phyloP scores from a whole-genome alignment of 805 yeast genomes.

The Candida gorgasii region DNA sequence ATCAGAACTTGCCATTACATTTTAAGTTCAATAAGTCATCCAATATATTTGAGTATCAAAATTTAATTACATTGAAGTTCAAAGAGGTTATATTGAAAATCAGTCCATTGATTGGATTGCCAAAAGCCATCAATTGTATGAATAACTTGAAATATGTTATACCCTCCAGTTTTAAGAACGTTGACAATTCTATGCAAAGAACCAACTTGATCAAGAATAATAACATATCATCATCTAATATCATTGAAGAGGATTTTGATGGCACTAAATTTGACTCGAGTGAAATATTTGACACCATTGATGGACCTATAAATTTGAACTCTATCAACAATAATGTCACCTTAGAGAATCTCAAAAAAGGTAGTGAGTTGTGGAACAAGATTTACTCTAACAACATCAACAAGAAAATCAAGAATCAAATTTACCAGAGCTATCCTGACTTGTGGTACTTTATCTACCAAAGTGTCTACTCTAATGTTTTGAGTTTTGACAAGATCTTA shows the following conservation, averaged over 20 bases:
- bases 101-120: conserved; percentile 79
- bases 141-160: conserved; percentile 64
- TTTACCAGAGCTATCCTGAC: conserved; percentile 80
- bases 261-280: conserved; percentile 36
- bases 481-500: conserved; percentile 66
- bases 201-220: conserved; percentile 32
- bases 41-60: conserved; percentile 38
- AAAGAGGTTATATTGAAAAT: conserved; percentile 80
- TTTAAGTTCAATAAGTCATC: conserved; percentile 34
- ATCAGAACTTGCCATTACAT: conserved; percentile 37
- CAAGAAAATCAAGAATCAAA: conserved; percentile 62
- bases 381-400: conserved; percentile 75
- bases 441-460: conserved; percentile 71
- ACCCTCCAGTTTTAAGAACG: conserved; percentile 45
- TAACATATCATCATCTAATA: conserved; percentile 35
- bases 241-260: conserved; percentile 39
- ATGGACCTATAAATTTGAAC: conserved; percentile 38
- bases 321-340: conserved; percentile 31
- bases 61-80: conserved; percentile 49
- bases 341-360: conserved; percentile 43
- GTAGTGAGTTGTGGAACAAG: conserved; percentile 66
- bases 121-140: conserved; percentile 79
- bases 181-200: conserved; percentile 25
- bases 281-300: conserved; percentile 35
- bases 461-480: conserved; percentile 75